phyloP scores from a whole-genome alignment of 2,329 filamentous ascomycete species.

The Myriosclerotinia curreyana region DNA sequence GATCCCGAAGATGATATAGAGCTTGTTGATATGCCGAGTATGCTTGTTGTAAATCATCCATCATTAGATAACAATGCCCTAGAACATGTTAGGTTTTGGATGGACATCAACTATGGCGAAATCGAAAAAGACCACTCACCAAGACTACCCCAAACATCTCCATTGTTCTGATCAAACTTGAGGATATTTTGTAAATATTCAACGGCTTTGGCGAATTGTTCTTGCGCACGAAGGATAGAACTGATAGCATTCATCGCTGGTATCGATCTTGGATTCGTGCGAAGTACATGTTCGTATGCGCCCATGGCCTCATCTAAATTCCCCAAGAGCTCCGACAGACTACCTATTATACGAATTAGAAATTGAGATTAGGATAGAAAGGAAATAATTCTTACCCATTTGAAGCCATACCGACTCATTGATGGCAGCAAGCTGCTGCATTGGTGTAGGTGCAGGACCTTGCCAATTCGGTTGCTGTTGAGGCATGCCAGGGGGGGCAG shows the following conservation, averaged over 20 bases:
- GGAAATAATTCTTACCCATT: conserved; percentile 63
- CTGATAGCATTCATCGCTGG: conserved; percentile 93
- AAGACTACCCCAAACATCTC: conserved; percentile 94
- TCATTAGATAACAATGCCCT: conserved; percentile 99
- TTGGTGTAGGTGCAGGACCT: conserved; percentile 34
- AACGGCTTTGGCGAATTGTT: conserved; percentile 90
- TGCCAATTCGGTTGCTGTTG: conserved; percentile 41
- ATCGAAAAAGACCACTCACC: conserved; percentile 53
- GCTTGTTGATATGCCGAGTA: conserved; percentile 97
- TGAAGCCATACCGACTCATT: conserved; percentile 92
- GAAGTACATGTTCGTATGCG: conserved; percentile 86
- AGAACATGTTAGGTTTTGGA: conserved; percentile 28
- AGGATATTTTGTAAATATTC: conserved; percentile 90
- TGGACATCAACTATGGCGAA: conserved; percentile 10
- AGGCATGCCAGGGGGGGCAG: conserved; percentile 35
- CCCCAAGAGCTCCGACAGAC: conserved; percentile 81
- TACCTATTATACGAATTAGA: conserved; percentile 55
- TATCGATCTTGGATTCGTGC: conserved; percentile 84
- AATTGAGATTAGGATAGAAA: conserved; percentile 24
- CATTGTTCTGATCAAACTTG: conserved; percentile 83
- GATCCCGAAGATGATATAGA: conserved; percentile 85
- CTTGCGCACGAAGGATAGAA: conserved; percentile 83
- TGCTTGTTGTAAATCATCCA: conserved; percentile 94
- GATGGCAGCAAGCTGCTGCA: conserved; percentile 71
- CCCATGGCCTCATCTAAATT: conserved; percentile 84